Evolutionary conservation across 495 filamentous ascomycete species (phyloP), one percentile per base, ranked within the genome.

Genomic region (Copromyces sp.): DNA sequence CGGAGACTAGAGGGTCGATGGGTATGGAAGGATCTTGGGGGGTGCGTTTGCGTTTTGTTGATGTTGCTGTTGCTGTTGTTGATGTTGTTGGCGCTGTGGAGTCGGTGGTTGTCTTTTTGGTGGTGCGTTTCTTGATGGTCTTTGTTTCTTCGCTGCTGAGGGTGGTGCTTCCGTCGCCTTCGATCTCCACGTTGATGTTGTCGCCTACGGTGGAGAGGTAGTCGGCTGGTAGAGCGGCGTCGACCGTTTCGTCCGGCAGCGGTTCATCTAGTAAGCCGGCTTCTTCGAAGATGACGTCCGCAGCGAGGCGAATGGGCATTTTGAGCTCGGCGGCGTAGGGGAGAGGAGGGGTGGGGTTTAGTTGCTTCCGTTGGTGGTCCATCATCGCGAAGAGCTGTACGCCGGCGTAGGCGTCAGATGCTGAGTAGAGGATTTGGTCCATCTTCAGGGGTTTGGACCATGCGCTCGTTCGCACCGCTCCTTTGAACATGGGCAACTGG

Each of bases 391-490:
- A 95, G 38, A 97, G 84, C 76, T 91, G 89, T 20, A 95, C 74
- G 39, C 89, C 89, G 70, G 93, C 93, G 77, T 95, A 97, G 3
- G 93, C 89, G 78, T 97, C 94, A 1, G 89, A 88, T 17, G 93
- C 93, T 9, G 93, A 92, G 82, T 97, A 97, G 70, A 87, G 80
- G 42, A 94, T 88, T 76, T 97, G 94, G n/a, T 84, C 75, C 76
- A 88, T 82, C 53, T 81, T 82, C 41, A 97, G 81, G 4, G 83
- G 71, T 59, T 82, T 79, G 24, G 87, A 84, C 94, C 94, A 97
- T 80, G 94, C 85, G 72, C 92, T 88, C 16, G 82, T 84, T 17
- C 94, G 87, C 8, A 94, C 90, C 61, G 86, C 83, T 5, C 88
- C 91, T 80, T 97, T 97, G 69, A 82, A 88, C 74, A 97, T 76